Base-by-base conservation (phyloP, 345 rosid species). In the Gynandropsis gynandra region DNA sequence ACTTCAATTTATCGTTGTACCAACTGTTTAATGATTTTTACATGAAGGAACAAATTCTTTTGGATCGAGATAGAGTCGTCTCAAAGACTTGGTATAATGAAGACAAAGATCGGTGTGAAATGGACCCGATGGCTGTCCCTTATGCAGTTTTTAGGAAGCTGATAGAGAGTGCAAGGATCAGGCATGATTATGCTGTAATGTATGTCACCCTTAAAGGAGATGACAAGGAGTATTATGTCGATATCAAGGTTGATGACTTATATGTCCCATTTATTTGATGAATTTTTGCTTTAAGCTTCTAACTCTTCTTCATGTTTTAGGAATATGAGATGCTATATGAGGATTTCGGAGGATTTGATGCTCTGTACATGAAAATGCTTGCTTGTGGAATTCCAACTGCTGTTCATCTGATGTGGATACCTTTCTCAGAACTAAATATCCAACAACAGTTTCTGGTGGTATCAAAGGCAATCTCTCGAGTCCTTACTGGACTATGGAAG, bases 181-280 rank as follows among this genome's bases (percentile, higher is more conserved):
- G 97, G 77, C 97, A 85, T 74, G 97, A 89, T 66, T 89, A 80
- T 85, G 95, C 79, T 67, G 78, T 77, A 54, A 85, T 89, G 97
- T 81, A 74, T 69, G 50, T 85, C 66, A 66, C 81, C 42, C 52
- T 89, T 20, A 89, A 89, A 68, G 97, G 89, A 63, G 97, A 89
- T 59, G 82, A 76, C 52, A 78, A 74, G 74, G 89, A 85, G 66
- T 81, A 63, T 69, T 78, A 60, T 59, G 78, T 89, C 58, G 82
- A 85, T 53, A 59, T 83, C 49, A 83, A 83, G 95, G 97, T 89
- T 71, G 50, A 34, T 57, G 35, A 54, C 12, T 67, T 20, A 24
- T 50, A 54, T 42, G 37, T 38, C 49, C 65, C 32, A 34, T 48
- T 35, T 12, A 16, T 53, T 36, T 40, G 38, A 56, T 40, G n/a